Percentiles rank a stretch among this genome's conserved stretches.
Conservation (phyloP, 1,139 yeast species). For the Nematodospora anomalae region DNA sequence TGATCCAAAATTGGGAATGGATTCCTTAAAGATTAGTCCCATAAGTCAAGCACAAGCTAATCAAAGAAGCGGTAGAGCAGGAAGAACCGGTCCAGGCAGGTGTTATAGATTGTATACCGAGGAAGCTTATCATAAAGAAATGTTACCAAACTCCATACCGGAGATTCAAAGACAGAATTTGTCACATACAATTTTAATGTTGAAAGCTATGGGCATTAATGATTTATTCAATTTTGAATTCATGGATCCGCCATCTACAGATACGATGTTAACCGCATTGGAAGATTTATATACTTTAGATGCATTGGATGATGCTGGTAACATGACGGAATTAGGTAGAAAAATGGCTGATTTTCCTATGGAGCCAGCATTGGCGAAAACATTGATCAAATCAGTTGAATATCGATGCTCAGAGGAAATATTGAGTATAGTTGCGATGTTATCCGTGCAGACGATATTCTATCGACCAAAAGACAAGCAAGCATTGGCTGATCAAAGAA, state of each 20-base stretch:
- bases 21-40: constrained; percentile 67
- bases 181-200: constrained; percentile 79
- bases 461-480: constrained; percentile 82
- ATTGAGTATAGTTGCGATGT: constrained; percentile 84
- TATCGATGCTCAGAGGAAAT: constrained; percentile 81
- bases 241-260: constrained; percentile 91
- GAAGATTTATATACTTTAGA: constrained; percentile 81
- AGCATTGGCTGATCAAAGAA: constrained; percentile 70
- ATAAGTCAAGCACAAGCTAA: constrained; percentile 83
- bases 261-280: constrained; percentile 72
- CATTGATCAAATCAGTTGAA: constrained; percentile 72
- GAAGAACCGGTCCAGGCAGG: constrained; percentile 83
- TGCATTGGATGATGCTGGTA: constrained; percentile 80
- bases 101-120: constrained; percentile 77
- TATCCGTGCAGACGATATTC: constrained; percentile 82
- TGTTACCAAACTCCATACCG: constrained; percentile 83
- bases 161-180: constrained; percentile 92
- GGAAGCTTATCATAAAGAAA: constrained; percentile 65
- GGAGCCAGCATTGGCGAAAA: constrained; percentile 89
- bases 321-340: constrained; percentile 70
- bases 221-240: constrained; percentile 80
- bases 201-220: constrained; percentile 93
- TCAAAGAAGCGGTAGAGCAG: constrained; percentile 83
- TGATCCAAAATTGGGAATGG: constrained; percentile 78
- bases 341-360: constrained; percentile 93